Base-by-base conservation (phyloP, 2,329 filamentous ascomycete species). In the Microsporum ferrugineum region DNA sequence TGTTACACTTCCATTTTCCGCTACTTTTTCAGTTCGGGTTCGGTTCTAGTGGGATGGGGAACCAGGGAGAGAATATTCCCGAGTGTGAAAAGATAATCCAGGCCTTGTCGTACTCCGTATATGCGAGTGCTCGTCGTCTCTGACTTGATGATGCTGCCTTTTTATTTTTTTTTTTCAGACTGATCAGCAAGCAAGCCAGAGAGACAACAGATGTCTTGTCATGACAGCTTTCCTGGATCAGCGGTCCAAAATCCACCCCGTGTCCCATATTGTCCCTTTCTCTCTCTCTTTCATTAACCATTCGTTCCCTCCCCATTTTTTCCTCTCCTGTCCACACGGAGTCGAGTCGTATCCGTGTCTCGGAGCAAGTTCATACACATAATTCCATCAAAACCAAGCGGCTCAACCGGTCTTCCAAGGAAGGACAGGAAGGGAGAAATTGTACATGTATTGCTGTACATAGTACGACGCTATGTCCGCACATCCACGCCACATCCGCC, bases 1-100 rank as follows among this genome's bases (percentile, higher is more conserved):
- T 34, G 51, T 55, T 55, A 55, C 51, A 55, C 51, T 55, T 55
- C 51, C 51, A 36, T 55, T 55, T 31, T n/a, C n/a, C 39, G 17
- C 39, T 14, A 51, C 45, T 55, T 36, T 29, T 55, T 55, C 36
- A 55, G 33, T 31, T 55, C 33, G 5, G 31, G 39, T n/a, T 36
- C 33, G 31, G 49, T 55, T n/a, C n/a, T 36, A 5, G 31, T 36
- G 29, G n/a, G 12, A 36, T 34, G 29, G 31, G 51, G 31, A 14
- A 55, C 31, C 51, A 55, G 33, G 33, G 33, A 23, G 51, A 36
- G 51, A 55, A 55, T 38, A 10, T 55, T 55, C 51, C 17, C 51
- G 51, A 34, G 51, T 36, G 31, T 43, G 39, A 6, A 55, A 55
- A 31, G 17, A 23, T 23, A 55, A 36, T 55, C 36, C 45, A 55